Base-by-base conservation (phyloP, 768 basidiomycete genomes). In the Podaxis sp. region DNA sequence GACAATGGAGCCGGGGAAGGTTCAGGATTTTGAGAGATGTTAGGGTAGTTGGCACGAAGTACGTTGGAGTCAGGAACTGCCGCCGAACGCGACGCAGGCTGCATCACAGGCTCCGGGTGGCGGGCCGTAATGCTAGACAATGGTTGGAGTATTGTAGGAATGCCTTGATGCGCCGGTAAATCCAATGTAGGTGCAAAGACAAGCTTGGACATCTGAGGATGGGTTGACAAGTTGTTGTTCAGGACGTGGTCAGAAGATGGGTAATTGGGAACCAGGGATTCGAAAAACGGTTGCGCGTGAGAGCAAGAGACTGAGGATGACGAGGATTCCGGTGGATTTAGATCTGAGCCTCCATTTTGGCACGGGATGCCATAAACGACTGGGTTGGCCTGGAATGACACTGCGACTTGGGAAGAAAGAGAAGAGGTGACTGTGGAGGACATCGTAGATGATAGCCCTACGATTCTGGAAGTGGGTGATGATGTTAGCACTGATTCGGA, bases 81-180 rank as follows among this genome's bases (percentile, higher is more conserved):
- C 51, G 70, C 66, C 58, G 73, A 58, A 37, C 69, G 71, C 62
- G 74, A 68, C 69, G 71, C 44, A 68, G 76, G 71, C 66, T 73
- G 57, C 65, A 78, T 69, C 63, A 62, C 60, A n/a, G 78, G 74
- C 68, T 78, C 74, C 75, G 79, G 77, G 59, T 80, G 79, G 71
- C 73, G 80, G 61, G 82, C 80, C 66, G 78, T 80, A 72, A 85
- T 84, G 58, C 84, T 82, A 64, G 90, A 90, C 60, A 85, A 84
- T 57, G 84, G 85, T 54, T 89, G 90, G 54, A 92, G 74, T 65
- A 79, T 82, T 67, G 86, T 83, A 64, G 90, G 90, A 72, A 91
- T 85, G 76, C 89, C 89, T 90, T 91, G 86, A 63, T 90, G 90
- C 69, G 86, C 80, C 68, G 88, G 86, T 60, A 89, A 78, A 77